Conservation (phyloP, 225 moss, liverwort and hornwort species). For the Straminergon stramineum region DNA sequence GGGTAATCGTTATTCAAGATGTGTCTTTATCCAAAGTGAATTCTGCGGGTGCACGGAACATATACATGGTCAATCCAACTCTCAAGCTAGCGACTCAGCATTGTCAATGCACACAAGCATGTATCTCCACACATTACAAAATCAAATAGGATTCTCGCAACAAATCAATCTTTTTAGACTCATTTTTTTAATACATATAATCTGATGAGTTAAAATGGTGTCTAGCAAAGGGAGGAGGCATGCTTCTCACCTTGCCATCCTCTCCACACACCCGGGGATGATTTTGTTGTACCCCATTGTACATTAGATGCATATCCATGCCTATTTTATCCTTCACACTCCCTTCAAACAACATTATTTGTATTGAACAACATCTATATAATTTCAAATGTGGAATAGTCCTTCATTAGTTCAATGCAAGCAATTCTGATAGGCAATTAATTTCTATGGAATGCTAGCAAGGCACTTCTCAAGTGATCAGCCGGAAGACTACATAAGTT, state of each 20-base stretch:
- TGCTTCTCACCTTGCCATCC: neutral
- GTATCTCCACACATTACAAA: neutral
- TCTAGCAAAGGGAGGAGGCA: neutral
- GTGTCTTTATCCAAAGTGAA: neutral
- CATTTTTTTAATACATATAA: no score
- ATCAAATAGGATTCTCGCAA: no score
- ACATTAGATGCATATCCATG: neutral
- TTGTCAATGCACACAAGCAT: neutral
- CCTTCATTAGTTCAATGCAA: neutral
- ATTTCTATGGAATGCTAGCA: no score
- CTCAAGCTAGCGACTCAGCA: neutral
- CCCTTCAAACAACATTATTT: neutral
- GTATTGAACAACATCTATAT: neutral
- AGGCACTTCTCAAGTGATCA: no score
- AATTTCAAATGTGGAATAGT: neutral
- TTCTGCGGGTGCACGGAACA: neutral
- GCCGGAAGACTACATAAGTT: no score
- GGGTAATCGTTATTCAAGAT: slow-evolving; percentile 5
- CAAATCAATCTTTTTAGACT: no score
- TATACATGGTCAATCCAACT: neutral
- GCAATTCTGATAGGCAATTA: no score
- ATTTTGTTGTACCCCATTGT: neutral
- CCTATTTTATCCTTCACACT: neutral
- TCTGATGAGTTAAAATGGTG: no score
- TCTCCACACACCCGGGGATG: neutral